Evolutionary conservation across 2,329 filamentous ascomycete genomes (phyloP), one percentile per base, ranked within the genome.

Genomic region (Pseudogymnoascus sp.): DNA sequence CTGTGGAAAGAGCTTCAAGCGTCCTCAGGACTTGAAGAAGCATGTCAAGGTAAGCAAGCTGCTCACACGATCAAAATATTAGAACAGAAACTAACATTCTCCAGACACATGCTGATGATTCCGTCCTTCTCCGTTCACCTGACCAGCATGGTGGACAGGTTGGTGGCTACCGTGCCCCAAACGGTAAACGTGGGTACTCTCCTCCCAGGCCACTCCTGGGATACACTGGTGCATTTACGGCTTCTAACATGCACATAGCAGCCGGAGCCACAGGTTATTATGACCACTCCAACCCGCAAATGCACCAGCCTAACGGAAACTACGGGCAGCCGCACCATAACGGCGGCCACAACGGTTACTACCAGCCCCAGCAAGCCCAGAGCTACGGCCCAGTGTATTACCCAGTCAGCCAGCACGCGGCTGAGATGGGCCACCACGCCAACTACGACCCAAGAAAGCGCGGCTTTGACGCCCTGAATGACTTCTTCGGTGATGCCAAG

Each of bases 1-100:
- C 78, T 99, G 94, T 74, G 91, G 91, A 74, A 99, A 99, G 81
- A 92, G 92, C 1, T 99, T 99, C 84, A 99, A 99, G 85, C 90
- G 94, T 35, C 94, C 94, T 2, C 94, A 99, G 79, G 94, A 99
- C 80, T 77, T 99, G 71, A 97, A 99, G 86, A 99, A 99, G 81
- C 94, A 99, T 75, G 92, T 97, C 77, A 99, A 97, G 80, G 82
- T 84, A 75, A 67, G 75, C n/a, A 56, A 14, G 14, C 10, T 25
- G 8, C 28, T 4, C 31, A 47, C 21, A 35, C 40, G 59, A 21
- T 18, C 50, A 21, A 47, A 61, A 60, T 66, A 31, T 21, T 21
- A 42, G 56, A 53, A 53, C 23, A 44, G 37, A 21, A 62, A 33
- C 71, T 75, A 63, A 74, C 67, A 63, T 21, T 2, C 44, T 14